Base-by-base conservation (phyloP, 169 alveolate genomes). In the Plasmodium relictum region DNA sequence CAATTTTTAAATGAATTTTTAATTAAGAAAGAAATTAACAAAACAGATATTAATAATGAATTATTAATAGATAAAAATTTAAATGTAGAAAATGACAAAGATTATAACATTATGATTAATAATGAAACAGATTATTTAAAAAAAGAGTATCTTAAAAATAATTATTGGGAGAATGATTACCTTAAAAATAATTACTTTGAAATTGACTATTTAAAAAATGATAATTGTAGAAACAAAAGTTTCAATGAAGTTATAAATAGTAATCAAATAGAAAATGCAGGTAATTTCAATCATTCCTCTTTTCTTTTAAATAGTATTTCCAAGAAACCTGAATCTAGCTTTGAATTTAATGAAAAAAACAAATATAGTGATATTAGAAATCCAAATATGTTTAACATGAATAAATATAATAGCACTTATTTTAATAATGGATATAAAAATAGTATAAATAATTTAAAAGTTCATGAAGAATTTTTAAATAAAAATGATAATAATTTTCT, bases 161-260 rank as follows among this genome's bases (percentile, higher is more conserved):
- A 58, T 12, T 73, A 58, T 24, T 24, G 37, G 22, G 63, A 14
- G 14, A 14, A 24, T 14, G 22, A 54, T 54, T 10, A 16, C 22
- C 6, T 54, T 54, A 6, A 16, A 54, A 54, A 54, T 14, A 45
- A 76, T 20, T 24, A 22, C n/a, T n/a, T n/a, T n/a, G 89, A 76
- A 9, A 65, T 5, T 9, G 89, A 76, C 12, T 45, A 76, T 54
- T 26, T 76, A 22, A 76, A 76, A 54, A 65, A 62, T 63, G 89
- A 76, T 6, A 76, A 74, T 10, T 65, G 45, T 31, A 31, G 39
- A 31, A 31, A 31, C 20, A 14, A 62, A 50, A 76, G 73, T n/a
- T 56, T 63, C 37, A 76, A 62, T 22, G 76, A 76, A 62, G 7
- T 62, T 63, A 39, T 76, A 26, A 76, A 76, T 31, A 76, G 89